A percentile compares a stretch with the other conserved stretches of the same genome.
Evolutionary conservation across 148 eudicot species (phyloP).

Genomic region (Rhododendron molle): DNA sequence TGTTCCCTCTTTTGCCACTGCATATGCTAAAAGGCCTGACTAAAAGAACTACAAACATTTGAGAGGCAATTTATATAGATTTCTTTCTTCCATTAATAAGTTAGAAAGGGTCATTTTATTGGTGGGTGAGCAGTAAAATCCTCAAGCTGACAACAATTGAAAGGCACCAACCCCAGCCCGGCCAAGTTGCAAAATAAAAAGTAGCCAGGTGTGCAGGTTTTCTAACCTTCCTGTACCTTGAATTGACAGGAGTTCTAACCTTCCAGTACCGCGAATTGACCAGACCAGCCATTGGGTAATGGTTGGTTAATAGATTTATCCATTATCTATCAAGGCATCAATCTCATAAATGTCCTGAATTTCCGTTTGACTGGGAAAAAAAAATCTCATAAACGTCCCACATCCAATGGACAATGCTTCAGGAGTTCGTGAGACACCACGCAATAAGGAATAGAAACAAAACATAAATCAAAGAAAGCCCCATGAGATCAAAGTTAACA

Average conservation of each 20-base stretch:
- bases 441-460: not conserved
- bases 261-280: not conserved
- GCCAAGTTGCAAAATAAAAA: not conserved
- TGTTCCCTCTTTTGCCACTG: not conserved
- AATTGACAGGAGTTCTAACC: not conserved
- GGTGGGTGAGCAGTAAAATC: not conserved
- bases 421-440: not conserved
- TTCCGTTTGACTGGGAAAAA: too few relatives aligned
- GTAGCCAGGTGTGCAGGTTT: not conserved
- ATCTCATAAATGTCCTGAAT: not conserved
- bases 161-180: not conserved
- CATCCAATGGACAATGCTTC: not conserved
- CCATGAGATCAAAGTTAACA: slow-evolving; percentile 1
- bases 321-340: not conserved
- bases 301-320: not conserved
- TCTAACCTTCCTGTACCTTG: not conserved
- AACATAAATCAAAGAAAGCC: not conserved
- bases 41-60: not conserved
- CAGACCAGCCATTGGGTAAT: not conserved
- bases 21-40: not conserved
- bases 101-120: not conserved
- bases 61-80: not conserved
- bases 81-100: not conserved
- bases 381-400: not conserved
- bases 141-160: not conserved